Evolutionary conservation across 208 protist species (phyloP).

Genomic region (Crithidia thermophila): DNA sequence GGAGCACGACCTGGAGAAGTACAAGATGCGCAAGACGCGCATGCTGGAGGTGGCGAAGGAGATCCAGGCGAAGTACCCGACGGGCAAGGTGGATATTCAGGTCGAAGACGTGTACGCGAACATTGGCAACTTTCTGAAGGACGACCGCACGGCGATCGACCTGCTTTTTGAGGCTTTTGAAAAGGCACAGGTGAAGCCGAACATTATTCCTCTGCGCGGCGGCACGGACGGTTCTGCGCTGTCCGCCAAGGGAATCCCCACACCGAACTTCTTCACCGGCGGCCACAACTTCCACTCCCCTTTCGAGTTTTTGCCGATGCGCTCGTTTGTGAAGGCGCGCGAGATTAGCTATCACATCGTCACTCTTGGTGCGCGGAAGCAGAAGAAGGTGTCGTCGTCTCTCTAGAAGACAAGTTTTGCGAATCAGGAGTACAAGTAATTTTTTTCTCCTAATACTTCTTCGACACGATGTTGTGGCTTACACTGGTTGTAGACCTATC

Average conservation of each 20-base stretch:
- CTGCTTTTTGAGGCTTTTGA: slow-evolving; percentile 69
- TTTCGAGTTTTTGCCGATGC: slow-evolving; percentile 83
- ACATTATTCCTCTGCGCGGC: slow-evolving; percentile 82
- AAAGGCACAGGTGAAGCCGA: slow-evolving; percentile 61
- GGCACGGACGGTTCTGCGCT: slow-evolving; percentile 85
- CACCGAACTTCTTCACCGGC: slow-evolving; percentile 88
- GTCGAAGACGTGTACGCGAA: slow-evolving; percentile 80
- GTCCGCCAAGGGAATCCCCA: slow-evolving; percentile 68
- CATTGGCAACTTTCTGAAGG: slow-evolving; percentile 63
- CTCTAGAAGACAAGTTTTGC: too few relatives aligned
- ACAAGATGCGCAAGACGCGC: slow-evolving; percentile 49
- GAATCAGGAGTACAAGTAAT: too few relatives aligned
- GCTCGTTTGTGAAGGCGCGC: slow-evolving; percentile 82
- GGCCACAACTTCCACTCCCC: slow-evolving; percentile 90
- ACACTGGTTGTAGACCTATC: too few relatives aligned
- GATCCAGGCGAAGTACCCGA: slow-evolving; percentile 65
- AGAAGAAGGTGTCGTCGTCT: slow-evolving; percentile 15
- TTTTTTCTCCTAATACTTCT: too few relatives aligned
- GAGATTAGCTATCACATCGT: slow-evolving; percentile 82
- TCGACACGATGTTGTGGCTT: too few relatives aligned
- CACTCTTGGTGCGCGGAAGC: slow-evolving; percentile 44
- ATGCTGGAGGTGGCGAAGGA: slow-evolving; percentile 54
- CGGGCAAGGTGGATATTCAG: slow-evolving; percentile 57
- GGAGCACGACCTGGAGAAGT: slow-evolving; percentile 65
- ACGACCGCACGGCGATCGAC: slow-evolving; percentile 67